A percentile compares a stretch with the other conserved stretches of the same genome.
Conservation (phyloP, 108 stramenopile genomes). For the Fistulifera pelliculosa region DNA sequence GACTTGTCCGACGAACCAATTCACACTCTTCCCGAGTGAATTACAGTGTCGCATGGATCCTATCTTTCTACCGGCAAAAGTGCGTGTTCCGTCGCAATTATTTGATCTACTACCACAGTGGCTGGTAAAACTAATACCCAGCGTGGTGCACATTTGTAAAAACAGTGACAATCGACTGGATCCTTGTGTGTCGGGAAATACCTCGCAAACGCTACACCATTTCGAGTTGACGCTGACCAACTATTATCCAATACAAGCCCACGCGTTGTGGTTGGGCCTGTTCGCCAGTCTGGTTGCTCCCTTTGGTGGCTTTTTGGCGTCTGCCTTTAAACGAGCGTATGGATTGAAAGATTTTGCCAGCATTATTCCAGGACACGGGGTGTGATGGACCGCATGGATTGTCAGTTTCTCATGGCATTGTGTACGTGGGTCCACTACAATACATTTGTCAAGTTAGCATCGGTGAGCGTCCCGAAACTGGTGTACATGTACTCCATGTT, state of each 20-base stretch:
- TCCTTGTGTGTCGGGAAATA: conserved; percentile 55
- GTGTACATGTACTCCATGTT: conserved; percentile 74
- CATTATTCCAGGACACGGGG: conserved; percentile 98
- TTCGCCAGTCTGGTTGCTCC: conserved; percentile 92
- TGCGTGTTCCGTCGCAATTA: conserved; percentile 57
- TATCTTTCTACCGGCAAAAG: conserved; percentile 55
- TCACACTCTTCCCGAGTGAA: conserved; percentile 48
- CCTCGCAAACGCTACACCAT: conserved; percentile 57
- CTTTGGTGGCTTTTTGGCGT: conserved; percentile 96
- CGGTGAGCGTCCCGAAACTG: conserved; percentile 75
- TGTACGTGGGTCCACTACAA: conserved; percentile 96
- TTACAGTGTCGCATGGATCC: conserved; percentile 76
- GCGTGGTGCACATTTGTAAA: conserved; percentile 58
- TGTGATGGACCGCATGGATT: conserved; percentile 97
- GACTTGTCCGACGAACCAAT: conserved; percentile 82
- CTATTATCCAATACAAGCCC: conserved; percentile 80
- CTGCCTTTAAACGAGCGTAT: conserved; percentile 95
- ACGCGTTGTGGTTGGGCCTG: conserved; percentile 78
- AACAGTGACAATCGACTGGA: conserved; percentile 14
- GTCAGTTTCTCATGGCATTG: conserved; percentile 94
- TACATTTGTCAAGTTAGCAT: conserved; percentile 82
- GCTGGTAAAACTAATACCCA: conserved; percentile 48
- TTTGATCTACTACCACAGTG: conserved; percentile 67
- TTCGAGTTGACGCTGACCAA: conserved; percentile 60
- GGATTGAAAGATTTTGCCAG: conserved; percentile 95